A percentile compares a stretch with the other conserved stretches of the same genome.
Conservation (phyloP, 2,329 filamentous ascomycete species). For the Fusarium nelsonii region DNA sequence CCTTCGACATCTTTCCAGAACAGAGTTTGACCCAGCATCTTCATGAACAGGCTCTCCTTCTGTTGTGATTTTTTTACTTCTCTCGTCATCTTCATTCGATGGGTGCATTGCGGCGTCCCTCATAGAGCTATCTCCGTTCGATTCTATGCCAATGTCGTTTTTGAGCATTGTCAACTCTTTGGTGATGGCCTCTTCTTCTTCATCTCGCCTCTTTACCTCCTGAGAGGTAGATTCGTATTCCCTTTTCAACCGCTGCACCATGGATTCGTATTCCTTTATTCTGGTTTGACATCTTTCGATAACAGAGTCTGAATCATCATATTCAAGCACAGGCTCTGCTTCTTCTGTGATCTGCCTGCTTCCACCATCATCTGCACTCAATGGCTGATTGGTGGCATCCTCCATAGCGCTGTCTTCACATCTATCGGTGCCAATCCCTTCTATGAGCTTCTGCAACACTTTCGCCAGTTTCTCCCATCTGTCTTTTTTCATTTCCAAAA, state of each 20-base stretch:
- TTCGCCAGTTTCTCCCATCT: neutral
- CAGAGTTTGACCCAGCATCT: no score
- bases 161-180: neutral
- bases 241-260: no score
- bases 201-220: neutral
- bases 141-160: neutral
- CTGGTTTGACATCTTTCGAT: neutral
- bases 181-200: neutral
- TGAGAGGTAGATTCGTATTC: no score
- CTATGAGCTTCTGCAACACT: neutral
- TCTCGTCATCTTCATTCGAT: no score
- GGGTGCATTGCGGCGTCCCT: no score
- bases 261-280: neutral
- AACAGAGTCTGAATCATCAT: neutral
- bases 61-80: no score
- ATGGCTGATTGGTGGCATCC: neutral
- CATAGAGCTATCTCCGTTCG: no score
- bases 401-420: neutral
- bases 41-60: no score
- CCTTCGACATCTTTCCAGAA: no score
- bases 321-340: neutral
- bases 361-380: neutral
- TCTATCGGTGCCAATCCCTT: neutral
- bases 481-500: neutral
- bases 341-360: neutral